These are phyloP conservation scores for Mycena maculata DNA, from an alignment of 768 basidiomycete species.

Conservation along the genomic window DNA sequence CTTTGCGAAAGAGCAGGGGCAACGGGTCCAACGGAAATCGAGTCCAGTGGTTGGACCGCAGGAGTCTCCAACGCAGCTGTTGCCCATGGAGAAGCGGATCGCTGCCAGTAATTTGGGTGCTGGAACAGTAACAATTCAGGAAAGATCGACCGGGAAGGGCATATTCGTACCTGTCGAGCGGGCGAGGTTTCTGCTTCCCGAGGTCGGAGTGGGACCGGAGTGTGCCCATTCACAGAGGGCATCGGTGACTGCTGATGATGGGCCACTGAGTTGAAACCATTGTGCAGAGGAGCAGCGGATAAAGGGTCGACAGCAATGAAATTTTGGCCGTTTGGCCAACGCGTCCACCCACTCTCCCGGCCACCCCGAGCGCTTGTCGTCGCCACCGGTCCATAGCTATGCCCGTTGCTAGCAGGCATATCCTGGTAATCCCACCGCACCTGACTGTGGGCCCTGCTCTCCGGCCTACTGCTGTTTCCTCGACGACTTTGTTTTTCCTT, in stretches of 20 bases:
- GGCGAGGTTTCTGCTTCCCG: conserved; percentile 35
- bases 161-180: conserved; percentile 11
- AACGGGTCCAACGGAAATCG: background rate
- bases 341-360: conserved; percentile 28
- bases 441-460: conserved; percentile 34
- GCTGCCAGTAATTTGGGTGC: conserved; percentile 30
- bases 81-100: conserved; percentile 17
- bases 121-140: background rate
- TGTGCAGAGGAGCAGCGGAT: background rate
- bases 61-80: conserved; percentile 8
- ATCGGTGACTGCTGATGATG: conserved; percentile 38
- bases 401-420: conserved; percentile 38
- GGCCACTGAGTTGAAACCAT: conserved; percentile 42
- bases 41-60: conserved; percentile 6
- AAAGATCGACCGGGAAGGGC: background rate
- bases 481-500: conserved; percentile 49
- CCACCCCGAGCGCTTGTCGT: conserved; percentile 35
- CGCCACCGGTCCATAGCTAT: conserved; percentile 44
- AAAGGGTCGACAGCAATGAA: conserved; percentile 15
- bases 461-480: conserved; percentile 37
- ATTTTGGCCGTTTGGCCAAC: conserved; percentile 31
- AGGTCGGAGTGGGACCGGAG: conserved; percentile 33
- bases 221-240: conserved; percentile 41
- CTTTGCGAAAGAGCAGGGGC: background rate
- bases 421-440: conserved; percentile 33